A percentile compares a stretch with the other conserved stretches of the same genome.
These are phyloP conservation scores for Ampelomyces quisqualis DNA, from an alignment of 2,329 filamentous ascomycete genomes.

Conservation along the genomic window DNA sequence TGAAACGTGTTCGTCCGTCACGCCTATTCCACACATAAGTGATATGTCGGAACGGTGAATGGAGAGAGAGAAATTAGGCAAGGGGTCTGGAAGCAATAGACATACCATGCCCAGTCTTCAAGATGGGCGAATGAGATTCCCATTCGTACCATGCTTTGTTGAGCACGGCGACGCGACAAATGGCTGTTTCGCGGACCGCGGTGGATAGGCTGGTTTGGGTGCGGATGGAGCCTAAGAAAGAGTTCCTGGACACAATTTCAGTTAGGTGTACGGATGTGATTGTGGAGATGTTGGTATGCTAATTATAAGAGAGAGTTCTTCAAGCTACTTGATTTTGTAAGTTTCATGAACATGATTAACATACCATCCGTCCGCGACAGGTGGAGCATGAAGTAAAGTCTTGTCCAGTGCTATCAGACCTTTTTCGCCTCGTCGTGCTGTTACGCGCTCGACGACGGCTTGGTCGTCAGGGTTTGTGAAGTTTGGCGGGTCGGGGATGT, in stretches of 20 bases:
- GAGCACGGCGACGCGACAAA: constrained; percentile 76
- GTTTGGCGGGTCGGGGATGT: constrained; percentile 54
- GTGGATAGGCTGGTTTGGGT: constrained; percentile 53
- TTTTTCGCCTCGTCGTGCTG: constrained; percentile 53
- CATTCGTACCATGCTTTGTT: constrained; percentile 87
- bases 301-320: too few relatives aligned
- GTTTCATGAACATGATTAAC: constrained; percentile 2
- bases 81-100: too few relatives aligned
- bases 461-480: constrained; percentile 51
- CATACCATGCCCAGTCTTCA: constrained; percentile 44
- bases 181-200: constrained; percentile 70
- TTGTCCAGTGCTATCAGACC: constrained; percentile 56
- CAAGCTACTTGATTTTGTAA: background rate
- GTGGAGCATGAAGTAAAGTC: constrained; percentile 56
- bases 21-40: constrained; percentile 47
- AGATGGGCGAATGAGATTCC: constrained; percentile 70
- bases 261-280: too few relatives aligned
- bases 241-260: constrained; percentile 52
- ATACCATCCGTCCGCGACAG: constrained; percentile 58
- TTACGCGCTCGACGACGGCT: constrained; percentile 53
- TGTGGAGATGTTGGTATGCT: too few relatives aligned
- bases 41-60: background rate
- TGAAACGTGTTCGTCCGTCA: constrained; percentile 54
- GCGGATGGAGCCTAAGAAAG: constrained; percentile 58
- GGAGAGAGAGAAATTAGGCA: too few relatives aligned